These are phyloP conservation scores for Talaromyces marneffei DNA, from an alignment of 2,329 filamentous ascomycete species.

Conservation along the genomic window DNA sequence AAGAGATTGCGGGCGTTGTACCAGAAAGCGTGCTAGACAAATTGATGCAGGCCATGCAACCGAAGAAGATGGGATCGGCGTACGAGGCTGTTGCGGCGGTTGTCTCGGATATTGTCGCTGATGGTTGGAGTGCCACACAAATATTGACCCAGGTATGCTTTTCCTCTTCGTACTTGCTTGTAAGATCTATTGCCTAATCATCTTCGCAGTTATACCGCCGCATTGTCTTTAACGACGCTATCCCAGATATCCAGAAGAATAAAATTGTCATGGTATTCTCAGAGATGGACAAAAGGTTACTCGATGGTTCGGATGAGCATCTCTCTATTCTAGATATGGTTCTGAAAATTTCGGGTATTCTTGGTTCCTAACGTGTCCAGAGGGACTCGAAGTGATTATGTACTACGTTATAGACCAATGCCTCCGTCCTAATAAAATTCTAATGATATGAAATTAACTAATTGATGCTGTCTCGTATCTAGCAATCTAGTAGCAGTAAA, in stretches of 20 bases:
- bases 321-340: slow-evolving; percentile 80
- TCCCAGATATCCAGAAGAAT: slow-evolving; percentile 82
- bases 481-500: background rate
- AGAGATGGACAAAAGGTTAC: slow-evolving; percentile 85
- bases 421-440: background rate
- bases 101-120: slow-evolving; percentile 85
- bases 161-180: background rate
- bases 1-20: slow-evolving; percentile 95
- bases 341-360: slow-evolving; percentile 70
- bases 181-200: background rate
- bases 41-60: slow-evolving; percentile 70
- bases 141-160: slow-evolving; percentile 67
- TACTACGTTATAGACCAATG: background rate
- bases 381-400: background rate
- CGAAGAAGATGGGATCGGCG: slow-evolving; percentile 55
- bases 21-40: slow-evolving; percentile 65
- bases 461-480: background rate
- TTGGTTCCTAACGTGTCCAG: slow-evolving; percentile 37
- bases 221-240: slow-evolving; percentile 75
- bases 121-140: slow-evolving; percentile 94
- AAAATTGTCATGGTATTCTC: slow-evolving; percentile 85
- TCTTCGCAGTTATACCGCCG: slow-evolving; percentile 56
- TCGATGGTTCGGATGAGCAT: slow-evolving; percentile 94
- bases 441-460: background rate
- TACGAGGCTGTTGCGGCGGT: slow-evolving; percentile 72